phyloP scores from a whole-genome alignment of 306 rosid species.

The Malus sylvestris region DNA sequence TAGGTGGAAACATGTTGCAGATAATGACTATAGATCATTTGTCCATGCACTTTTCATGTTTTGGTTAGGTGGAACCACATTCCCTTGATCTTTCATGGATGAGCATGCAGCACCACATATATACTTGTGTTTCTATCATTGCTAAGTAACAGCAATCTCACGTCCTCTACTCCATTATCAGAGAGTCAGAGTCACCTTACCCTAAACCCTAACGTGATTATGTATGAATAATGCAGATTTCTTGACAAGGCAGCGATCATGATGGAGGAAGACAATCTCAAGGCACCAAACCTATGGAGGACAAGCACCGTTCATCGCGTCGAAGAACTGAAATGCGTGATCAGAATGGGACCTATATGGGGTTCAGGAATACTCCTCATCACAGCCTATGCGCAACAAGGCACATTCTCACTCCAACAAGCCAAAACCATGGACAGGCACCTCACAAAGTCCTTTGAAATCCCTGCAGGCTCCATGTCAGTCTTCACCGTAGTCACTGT shows the following conservation, averaged over 20 bases:
- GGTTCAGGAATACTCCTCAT: conserved; percentile 81
- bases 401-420: conserved; percentile 77
- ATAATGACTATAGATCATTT: neutral
- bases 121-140: neutral
- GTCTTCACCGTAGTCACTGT: conserved; percentile 58
- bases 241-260: conserved; percentile 77
- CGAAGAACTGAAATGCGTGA: conserved; percentile 73
- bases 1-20: neutral
- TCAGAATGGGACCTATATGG: conserved; percentile 97
- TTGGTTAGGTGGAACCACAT: neutral
- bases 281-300: conserved; percentile 68
- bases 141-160: neutral
- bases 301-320: conserved; percentile 75
- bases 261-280: conserved; percentile 42
- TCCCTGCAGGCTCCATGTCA: conserved; percentile 91
- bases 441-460: conserved; percentile 49
- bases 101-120: neutral
- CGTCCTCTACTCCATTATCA: neutral
- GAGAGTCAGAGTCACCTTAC: neutral
- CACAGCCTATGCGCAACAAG: conserved; percentile 90
- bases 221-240: conserved; percentile 35
- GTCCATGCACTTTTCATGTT: neutral
- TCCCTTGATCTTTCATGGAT: neutral
- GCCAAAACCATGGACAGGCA: conserved; percentile 84
- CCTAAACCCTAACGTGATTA: neutral